Base-by-base conservation (phyloP, 331 rosid genomes). In the Malus hybrid region DNA sequence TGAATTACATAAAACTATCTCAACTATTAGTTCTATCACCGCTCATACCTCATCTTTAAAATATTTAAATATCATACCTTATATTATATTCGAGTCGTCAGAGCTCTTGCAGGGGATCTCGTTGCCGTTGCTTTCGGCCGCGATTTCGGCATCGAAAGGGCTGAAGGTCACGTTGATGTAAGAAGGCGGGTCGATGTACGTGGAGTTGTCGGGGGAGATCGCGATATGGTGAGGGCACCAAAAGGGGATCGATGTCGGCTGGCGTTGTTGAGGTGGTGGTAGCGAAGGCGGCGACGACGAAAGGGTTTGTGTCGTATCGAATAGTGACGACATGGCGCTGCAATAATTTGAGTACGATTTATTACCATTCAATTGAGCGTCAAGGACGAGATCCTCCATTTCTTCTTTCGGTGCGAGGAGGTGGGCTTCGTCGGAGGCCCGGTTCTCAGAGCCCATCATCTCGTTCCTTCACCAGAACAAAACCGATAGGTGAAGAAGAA, bases 161-260 rank as follows among this genome's bases (percentile, higher is more conserved):
- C 82, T 73, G 76, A 89, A 93, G 69, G 85, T 76, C 16, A 84
- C 87, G 75, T 91, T 93, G 6, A 89, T 83, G 60, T 88, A 88
- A 2, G 91, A 82, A 10, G 93, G 91, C 65, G 91, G 90, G 24
- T 91, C 93, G 59, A 89, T 59, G 70, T 79, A 84, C 2, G 69
- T 7, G 34, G 90, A 81, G 57, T 57, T 60, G 55, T 81, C 80
- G 57, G 67, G 28, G 65, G 61, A 80, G 78, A 79, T 87, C 83
- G 5, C 71, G 79, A 48, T 70, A 67, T 56, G 79, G 67, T 7
- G 70, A 83, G 15, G 96, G 96, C 10, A 90, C 62, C 0, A 87
- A 60, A 10, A 94, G 85, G 20, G 96, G 99, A 86, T 94, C 96
- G 70, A 92, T 83, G 16, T 88, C 90, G 0, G 84, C 89, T 1